Conservation (phyloP, 1,284 basidiomycete species). For the Takashimella tepidaria region DNA sequence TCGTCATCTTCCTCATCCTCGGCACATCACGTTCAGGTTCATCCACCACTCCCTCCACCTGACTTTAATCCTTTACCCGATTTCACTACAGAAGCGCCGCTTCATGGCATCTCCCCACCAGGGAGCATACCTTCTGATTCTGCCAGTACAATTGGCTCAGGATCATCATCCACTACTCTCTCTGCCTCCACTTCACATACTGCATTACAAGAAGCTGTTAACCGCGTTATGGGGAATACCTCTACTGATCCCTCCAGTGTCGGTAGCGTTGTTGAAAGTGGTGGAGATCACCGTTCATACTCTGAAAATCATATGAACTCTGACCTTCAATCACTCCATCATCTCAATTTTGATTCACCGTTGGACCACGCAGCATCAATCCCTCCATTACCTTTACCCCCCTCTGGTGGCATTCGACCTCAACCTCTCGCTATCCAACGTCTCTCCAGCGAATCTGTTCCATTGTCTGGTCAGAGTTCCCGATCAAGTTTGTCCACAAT, state of each 20-base stretch:
- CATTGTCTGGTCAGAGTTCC: constrained; percentile 10
- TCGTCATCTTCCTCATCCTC: constrained; percentile 1
- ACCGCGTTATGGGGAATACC: neutral
- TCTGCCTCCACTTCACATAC: neutral
- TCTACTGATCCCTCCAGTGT: neutral
- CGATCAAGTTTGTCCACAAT: constrained; percentile 9
- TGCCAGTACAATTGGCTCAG: too few species aligned
- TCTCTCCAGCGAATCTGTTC: constrained; percentile 27
- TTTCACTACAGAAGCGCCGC: constrained; percentile 14
- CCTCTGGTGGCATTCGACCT: constrained; percentile 17
- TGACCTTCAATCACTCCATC: neutral
- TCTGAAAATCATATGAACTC: neutral
- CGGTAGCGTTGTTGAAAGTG: too few species aligned
- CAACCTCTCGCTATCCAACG: constrained; percentile 26
- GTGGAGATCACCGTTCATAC: neutral
- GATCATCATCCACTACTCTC: neutral
- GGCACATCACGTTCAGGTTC: neutral
- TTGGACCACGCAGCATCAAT: neutral
- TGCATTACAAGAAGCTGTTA: neutral
- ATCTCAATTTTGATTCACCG: neutral
- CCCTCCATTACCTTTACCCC: constrained; percentile 1
- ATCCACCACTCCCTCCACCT: constrained; percentile 30
- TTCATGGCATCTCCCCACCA: constrained; percentile 17
- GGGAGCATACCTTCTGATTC: neutral
- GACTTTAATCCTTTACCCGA: constrained; percentile 39